phyloP scores from a whole-genome alignment of 208 protist genomes.

The Leptomonas pyrrhocoris region DNA sequence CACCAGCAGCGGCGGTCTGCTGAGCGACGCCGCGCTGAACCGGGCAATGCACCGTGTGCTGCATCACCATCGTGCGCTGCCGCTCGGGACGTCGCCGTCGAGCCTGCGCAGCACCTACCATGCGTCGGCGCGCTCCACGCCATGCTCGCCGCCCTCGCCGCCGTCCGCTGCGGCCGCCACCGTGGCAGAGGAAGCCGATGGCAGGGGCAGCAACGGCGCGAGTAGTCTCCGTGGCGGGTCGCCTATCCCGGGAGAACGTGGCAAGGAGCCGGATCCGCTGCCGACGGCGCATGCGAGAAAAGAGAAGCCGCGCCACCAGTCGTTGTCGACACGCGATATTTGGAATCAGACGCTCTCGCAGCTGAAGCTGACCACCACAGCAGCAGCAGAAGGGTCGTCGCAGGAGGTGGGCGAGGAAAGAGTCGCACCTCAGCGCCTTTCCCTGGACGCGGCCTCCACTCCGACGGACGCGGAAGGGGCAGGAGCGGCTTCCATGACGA shows the following conservation, averaged over 20 bases:
- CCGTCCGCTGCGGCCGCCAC: not conserved
- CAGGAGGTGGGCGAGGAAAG: no score
- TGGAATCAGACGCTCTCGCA: slow-evolving; percentile 16
- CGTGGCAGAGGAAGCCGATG: not conserved
- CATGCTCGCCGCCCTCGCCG: not conserved
- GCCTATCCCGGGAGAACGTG: not conserved
- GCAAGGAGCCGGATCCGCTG: not conserved
- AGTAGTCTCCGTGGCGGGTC: not conserved
- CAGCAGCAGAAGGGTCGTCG: not conserved
- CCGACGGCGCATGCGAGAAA: not conserved
- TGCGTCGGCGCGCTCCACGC: not conserved
- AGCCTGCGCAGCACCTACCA: not conserved
- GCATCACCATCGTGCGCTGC: not conserved
- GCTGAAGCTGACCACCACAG: slow-evolving; percentile 4
- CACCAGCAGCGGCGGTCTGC: slow-evolving; percentile 6
- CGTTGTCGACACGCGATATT: not conserved
- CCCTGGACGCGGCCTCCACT: no score
- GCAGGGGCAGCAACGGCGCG: not conserved
- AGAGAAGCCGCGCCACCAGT: not conserved
- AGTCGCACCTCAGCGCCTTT: no score
- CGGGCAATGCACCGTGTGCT: slow-evolving; percentile 20
- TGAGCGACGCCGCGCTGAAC: slow-evolving; percentile 14
- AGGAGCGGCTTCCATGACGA: no score
- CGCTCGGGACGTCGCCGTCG: not conserved
- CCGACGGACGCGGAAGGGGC: no score